phyloP scores from a whole-genome alignment of 1,139 yeast genomes.

The Scheffersomyces illinoinensis region DNA sequence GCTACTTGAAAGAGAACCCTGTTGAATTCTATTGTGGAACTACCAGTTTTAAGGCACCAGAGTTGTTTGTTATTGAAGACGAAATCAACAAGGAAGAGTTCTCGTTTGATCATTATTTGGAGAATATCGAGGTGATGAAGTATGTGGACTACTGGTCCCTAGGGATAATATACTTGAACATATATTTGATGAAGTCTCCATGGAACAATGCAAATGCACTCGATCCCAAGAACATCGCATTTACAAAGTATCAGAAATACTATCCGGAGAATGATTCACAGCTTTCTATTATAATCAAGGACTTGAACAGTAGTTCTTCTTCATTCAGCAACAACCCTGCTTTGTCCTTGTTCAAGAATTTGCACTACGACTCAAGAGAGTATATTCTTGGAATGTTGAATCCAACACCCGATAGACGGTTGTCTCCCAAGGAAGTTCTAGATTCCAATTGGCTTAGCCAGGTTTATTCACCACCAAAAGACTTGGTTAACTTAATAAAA shows the following conservation, averaged over 20 bases:
- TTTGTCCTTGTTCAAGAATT: slow-evolving; percentile 31
- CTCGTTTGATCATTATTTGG: slow-evolving; percentile 4
- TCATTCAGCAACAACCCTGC: slow-evolving; percentile 30
- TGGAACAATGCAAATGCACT: slow-evolving; percentile 41
- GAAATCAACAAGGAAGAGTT: slow-evolving; percentile 9
- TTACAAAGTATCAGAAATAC: slow-evolving; percentile 8
- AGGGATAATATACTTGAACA: slow-evolving; percentile 50
- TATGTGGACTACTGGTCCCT: slow-evolving; percentile 52
- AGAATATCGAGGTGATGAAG: slow-evolving; percentile 11
- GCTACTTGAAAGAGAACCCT: slow-evolving; percentile 18
- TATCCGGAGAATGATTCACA: slow-evolving; percentile 10
- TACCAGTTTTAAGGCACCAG: slow-evolving; percentile 57
- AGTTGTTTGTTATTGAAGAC: slow-evolving; percentile 36
- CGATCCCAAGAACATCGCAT: slow-evolving; percentile 15
- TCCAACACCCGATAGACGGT: slow-evolving; percentile 29
- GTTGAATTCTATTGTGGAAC: slow-evolving; percentile 47
- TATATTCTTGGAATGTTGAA: slow-evolving; percentile 35
- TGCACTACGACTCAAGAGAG: slow-evolving; percentile 42
- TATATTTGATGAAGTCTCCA: slow-evolving; percentile 46
- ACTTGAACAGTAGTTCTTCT: slow-evolving; percentile 14
- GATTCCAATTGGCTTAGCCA: slow-evolving; percentile 42
- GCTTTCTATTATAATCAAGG: slow-evolving; percentile 10
- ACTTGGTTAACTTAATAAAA: slow-evolving; percentile 22
- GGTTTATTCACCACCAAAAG: slow-evolving; percentile 45
- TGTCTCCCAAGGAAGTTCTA: slow-evolving; percentile 26